Conservation (phyloP, 1,139 yeast genomes). For the Hyphopichia khmerensis region DNA sequence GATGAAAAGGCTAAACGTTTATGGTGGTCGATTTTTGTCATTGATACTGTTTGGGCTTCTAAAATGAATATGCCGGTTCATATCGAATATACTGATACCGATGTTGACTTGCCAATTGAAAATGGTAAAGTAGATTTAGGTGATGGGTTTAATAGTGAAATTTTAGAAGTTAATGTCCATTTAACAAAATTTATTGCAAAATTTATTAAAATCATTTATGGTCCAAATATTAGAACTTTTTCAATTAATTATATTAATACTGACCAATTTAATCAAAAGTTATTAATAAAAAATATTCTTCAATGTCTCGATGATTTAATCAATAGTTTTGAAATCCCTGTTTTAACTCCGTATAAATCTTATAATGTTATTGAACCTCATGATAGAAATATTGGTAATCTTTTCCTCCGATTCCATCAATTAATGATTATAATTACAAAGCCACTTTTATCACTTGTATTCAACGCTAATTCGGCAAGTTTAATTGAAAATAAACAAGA, state of each 20-base stretch:
- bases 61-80: constrained; percentile 46
- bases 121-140: constrained; percentile 24
- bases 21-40: constrained; percentile 56
- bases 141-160: constrained; percentile 31
- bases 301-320: constrained; percentile 28
- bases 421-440: constrained; percentile 43
- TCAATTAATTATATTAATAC: constrained; percentile 42
- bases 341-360: constrained; percentile 22
- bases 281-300: constrained; percentile 29
- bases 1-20: constrained; percentile 43
- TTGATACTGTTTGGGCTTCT: constrained; percentile 52
- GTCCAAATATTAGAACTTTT: constrained; percentile 37
- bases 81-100: constrained; percentile 50
- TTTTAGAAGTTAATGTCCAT: constrained; percentile 40
- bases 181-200: constrained; percentile 37
- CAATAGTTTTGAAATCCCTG: constrained; percentile 31
- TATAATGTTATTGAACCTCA: constrained; percentile 18
- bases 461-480: constrained; percentile 26
- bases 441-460: constrained; percentile 44
- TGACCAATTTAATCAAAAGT: constrained; percentile 37
- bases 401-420: constrained; percentile 49
- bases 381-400: constrained; percentile 35
- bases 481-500: constrained; percentile 27
- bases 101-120: constrained; percentile 46
- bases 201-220: constrained; percentile 34